A percentile compares a stretch with the other conserved stretches of the same genome.
These are phyloP conservation scores for Zalaria obscura DNA, from an alignment of 2,329 filamentous ascomycete genomes.

Conservation along the genomic window DNA sequence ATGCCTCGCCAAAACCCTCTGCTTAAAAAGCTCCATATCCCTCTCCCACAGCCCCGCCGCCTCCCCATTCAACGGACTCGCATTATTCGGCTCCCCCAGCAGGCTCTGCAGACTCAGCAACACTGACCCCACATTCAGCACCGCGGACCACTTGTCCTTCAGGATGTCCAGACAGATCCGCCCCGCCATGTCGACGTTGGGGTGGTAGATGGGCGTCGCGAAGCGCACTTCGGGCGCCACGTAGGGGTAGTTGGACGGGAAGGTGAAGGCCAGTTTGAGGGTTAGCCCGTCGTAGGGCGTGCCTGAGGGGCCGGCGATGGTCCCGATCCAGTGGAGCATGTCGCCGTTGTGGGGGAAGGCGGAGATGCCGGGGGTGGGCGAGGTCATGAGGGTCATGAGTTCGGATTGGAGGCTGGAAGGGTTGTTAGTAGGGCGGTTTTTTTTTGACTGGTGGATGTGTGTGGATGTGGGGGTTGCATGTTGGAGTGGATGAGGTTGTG, in stretches of 20 bases:
- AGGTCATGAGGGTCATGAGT: conserved; percentile 96
- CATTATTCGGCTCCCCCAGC: conserved; percentile 92
- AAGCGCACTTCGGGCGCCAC: conserved; percentile 82
- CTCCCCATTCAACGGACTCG: conserved; percentile 89
- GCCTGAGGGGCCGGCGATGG: conserved; percentile 83
- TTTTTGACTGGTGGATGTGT: no score
- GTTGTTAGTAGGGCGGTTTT: conserved; percentile 1
- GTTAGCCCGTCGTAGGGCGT: conserved; percentile 81
- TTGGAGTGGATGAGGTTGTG: background rate
- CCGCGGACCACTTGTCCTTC: conserved; percentile 97
- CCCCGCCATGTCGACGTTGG: conserved; percentile 94
- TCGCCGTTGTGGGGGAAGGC: conserved; percentile 92
- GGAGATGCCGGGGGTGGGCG: conserved; percentile 80
- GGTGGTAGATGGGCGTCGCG: conserved; percentile 98
- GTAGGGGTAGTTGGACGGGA: conserved; percentile 89
- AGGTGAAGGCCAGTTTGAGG: conserved; percentile 84
- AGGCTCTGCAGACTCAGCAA: conserved; percentile 87
- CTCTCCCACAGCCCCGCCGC: conserved; percentile 94
- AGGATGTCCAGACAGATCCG: conserved; percentile 95
- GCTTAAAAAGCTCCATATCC: conserved; percentile 75
- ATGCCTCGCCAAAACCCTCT: conserved; percentile 49
- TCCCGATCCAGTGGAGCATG: conserved; percentile 83
- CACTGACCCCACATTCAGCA: conserved; percentile 91
- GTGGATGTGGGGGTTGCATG: background rate
- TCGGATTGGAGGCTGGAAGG: conserved; percentile 73